A percentile compares a stretch with the other conserved stretches of the same genome.
Evolutionary conservation across 2,329 filamentous ascomycete genomes (phyloP).

Genomic region (Diplodia mutila): DNA sequence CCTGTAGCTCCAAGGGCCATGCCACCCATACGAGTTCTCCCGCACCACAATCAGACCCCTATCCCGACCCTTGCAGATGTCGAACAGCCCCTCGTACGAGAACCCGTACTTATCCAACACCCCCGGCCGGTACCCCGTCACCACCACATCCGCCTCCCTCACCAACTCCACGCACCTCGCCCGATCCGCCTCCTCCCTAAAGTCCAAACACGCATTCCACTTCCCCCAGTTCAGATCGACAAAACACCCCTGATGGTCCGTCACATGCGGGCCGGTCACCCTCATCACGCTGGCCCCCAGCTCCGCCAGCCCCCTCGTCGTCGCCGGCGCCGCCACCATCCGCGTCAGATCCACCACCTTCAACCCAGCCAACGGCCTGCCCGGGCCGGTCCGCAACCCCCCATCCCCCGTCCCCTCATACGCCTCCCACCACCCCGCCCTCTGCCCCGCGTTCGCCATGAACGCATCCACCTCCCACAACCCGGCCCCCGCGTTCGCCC

Average conservation of each 20-base stretch:
- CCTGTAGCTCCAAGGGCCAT: conserved; percentile 52
- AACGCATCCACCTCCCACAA: conserved; percentile 39
- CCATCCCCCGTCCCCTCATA: not conserved
- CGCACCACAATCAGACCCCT: conserved; percentile 46
- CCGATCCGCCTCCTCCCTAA: conserved; percentile 45
- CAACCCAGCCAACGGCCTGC: conserved; percentile 18
- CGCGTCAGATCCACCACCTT: conserved; percentile 24
- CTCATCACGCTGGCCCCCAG: conserved; percentile 54
- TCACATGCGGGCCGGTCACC: conserved; percentile 45
- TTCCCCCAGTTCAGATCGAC: conserved; percentile 57
- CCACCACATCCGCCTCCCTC: conserved; percentile 54
- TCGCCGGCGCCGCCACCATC: conserved; percentile 4
- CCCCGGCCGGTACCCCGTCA: conserved; percentile 55
- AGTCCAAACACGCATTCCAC: conserved; percentile 51
- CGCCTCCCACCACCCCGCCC: not conserved
- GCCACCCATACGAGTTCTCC: conserved; percentile 59
- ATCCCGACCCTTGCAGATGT: conserved; percentile 35
- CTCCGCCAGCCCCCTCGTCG: conserved; percentile 45
- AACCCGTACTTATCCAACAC: conserved; percentile 55
- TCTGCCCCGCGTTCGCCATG: not conserved
- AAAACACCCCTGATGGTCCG: conserved; percentile 48
- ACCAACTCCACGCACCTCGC: conserved; percentile 48
- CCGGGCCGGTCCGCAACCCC: not conserved
- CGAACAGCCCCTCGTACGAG: conserved; percentile 46
- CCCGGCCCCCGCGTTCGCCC: not conserved